phyloP scores from a whole-genome alignment of 2,329 filamentous ascomycete genomes.

The Albophoma yamanashiensis region DNA sequence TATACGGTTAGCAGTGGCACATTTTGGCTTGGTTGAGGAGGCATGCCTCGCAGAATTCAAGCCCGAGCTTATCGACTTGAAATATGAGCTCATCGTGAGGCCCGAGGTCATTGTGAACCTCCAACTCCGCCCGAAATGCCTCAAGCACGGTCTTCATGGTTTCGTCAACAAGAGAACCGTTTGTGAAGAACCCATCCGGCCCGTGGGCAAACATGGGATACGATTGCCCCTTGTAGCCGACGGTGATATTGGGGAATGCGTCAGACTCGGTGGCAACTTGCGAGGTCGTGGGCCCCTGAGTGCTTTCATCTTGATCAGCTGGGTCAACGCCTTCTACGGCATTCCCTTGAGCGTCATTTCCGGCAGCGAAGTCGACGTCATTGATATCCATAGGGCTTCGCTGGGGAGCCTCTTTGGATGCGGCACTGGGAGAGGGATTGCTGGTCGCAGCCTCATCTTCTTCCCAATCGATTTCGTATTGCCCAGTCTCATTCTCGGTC shows the following conservation, averaged over 20 bases:
- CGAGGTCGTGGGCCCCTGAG: neutral
- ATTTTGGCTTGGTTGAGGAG: neutral
- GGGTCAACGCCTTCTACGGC: neutral
- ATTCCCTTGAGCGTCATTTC: neutral
- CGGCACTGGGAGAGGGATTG: neutral
- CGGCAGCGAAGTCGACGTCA: neutral
- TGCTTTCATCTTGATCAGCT: neutral
- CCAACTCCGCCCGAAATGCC: slow-evolving; percentile 33
- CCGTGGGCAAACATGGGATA: slow-evolving; percentile 28
- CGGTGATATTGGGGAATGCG: slow-evolving; percentile 25
- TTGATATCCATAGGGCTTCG: neutral
- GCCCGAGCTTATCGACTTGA: slow-evolving; percentile 38
- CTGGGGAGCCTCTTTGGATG: neutral
- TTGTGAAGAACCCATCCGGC: slow-evolving; percentile 33
- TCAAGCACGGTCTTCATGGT: slow-evolving; percentile 33
- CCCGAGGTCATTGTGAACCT: slow-evolving; percentile 26
- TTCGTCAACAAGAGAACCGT: slow-evolving; percentile 28
- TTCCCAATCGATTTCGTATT: slow-evolving; percentile 14
- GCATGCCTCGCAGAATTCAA: slow-evolving; percentile 42
- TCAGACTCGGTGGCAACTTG: slow-evolving; percentile 4
- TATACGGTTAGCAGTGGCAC: slow-evolving; percentile 12
- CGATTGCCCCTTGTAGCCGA: slow-evolving; percentile 32
- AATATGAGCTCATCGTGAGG: slow-evolving; percentile 38
- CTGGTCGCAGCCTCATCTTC: slow-evolving; percentile 4
- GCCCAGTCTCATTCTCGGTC: slow-evolving; percentile 1